Evolutionary conservation across 2,329 filamentous ascomycete species (phyloP).

Genomic region (Huntiella bhutanensis): DNA sequence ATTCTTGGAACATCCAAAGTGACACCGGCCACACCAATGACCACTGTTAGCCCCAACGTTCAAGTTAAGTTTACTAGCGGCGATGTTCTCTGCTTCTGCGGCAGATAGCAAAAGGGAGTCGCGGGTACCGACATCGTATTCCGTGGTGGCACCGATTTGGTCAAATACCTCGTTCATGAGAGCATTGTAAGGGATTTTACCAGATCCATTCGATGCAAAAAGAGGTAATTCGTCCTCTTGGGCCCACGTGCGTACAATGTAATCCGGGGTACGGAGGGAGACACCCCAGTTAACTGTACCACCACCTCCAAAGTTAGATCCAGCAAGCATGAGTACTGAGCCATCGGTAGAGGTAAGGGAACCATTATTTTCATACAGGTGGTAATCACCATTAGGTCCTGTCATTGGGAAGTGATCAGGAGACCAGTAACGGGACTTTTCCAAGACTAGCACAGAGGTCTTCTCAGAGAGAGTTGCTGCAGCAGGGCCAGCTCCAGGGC

Average conservation of each 20-base stretch:
- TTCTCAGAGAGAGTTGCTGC: slow-evolving; percentile 67
- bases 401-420: slow-evolving; percentile 57
- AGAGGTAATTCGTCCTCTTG: slow-evolving; percentile 44
- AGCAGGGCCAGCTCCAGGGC: slow-evolving; percentile 65
- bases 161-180: slow-evolving; percentile 62
- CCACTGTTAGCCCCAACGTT: slow-evolving; percentile 50
- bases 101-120: slow-evolving; percentile 61
- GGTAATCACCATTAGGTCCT: slow-evolving; percentile 35
- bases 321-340: slow-evolving; percentile 43
- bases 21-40: slow-evolving; percentile 55
- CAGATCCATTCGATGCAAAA: slow-evolving; percentile 35
- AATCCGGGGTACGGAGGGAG: slow-evolving; percentile 46
- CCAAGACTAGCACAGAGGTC: slow-evolving; percentile 62
- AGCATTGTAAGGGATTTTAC: slow-evolving; percentile 46
- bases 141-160: slow-evolving; percentile 54
- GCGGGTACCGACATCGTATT: slow-evolving; percentile 51
- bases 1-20: slow-evolving; percentile 41
- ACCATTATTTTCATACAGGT: slow-evolving; percentile 54
- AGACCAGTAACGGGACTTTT: slow-evolving; percentile 63
- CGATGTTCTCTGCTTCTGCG: slow-evolving; percentile 52
- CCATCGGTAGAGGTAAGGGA: slow-evolving; percentile 35
- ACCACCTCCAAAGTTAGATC: slow-evolving; percentile 65
- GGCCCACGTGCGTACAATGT: slow-evolving; percentile 68
- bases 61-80: slow-evolving; percentile 50
- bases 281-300: slow-evolving; percentile 77